phyloP scores from a whole-genome alignment of 1,139 yeast genomes.

The Tardiomyces depauwii region DNA sequence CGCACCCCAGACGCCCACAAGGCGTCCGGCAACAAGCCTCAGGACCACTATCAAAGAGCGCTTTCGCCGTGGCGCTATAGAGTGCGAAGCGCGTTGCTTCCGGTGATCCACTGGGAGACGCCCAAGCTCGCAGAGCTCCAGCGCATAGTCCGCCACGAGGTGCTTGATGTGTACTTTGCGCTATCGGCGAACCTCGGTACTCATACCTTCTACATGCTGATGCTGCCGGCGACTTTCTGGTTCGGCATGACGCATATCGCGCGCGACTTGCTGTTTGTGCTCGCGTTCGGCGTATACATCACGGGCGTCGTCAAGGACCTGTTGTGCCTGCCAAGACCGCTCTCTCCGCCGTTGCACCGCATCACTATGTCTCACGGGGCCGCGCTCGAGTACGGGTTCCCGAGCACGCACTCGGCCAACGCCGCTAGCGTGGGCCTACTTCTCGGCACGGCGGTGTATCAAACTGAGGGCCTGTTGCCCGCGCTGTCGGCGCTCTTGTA shows the following conservation, averaged over 20 bases:
- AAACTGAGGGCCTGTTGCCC: background rate
- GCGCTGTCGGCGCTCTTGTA: slow-evolving; percentile 1
- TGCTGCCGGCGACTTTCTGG: slow-evolving; percentile 84
- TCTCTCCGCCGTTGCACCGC: slow-evolving; percentile 84
- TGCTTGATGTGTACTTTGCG: slow-evolving; percentile 68
- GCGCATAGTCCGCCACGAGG: slow-evolving; percentile 34
- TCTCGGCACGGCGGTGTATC: slow-evolving; percentile 20
- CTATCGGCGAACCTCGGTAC: slow-evolving; percentile 86
- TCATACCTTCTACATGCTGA: slow-evolving; percentile 84
- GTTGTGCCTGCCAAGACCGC: slow-evolving; percentile 84
- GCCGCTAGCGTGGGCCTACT: slow-evolving; percentile 69
- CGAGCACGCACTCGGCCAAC: slow-evolving; percentile 87
- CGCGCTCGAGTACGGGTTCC: slow-evolving; percentile 89
- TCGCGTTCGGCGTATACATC: slow-evolving; percentile 77
- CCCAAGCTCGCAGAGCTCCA: slow-evolving; percentile 51
- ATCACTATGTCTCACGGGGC: slow-evolving; percentile 85
- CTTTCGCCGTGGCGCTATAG: slow-evolving; percentile 51
- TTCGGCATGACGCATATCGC: slow-evolving; percentile 52
- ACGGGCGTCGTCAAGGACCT: slow-evolving; percentile 75
- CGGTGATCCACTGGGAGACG: slow-evolving; percentile 58
- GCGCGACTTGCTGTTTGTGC: slow-evolving; percentile 55
- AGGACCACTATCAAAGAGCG: slow-evolving; percentile 49
- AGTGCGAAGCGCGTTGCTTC: slow-evolving; percentile 45
- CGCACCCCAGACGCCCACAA: background rate
- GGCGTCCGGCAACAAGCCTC: slow-evolving; percentile 52